Evolutionary conservation across 768 basidiomycete species (phyloP).

Genomic region (Clavulina sp.): DNA sequence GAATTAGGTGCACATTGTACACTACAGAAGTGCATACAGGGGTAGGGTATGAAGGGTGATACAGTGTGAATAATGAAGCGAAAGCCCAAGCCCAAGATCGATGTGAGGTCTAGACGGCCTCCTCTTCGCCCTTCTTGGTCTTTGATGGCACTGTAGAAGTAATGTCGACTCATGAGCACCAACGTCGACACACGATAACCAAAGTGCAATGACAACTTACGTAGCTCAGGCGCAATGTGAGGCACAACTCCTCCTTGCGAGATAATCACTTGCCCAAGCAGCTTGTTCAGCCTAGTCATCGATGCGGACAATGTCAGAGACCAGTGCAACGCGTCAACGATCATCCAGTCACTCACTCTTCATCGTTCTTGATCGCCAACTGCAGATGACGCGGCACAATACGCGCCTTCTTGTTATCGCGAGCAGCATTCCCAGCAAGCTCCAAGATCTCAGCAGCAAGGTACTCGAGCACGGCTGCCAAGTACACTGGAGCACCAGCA

Average conservation of each 20-base stretch:
- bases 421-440: conserved; percentile 75
- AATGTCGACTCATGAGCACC: background rate
- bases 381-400: conserved; percentile 87
- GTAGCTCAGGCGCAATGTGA: conserved; percentile 24
- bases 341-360: conserved; percentile 37
- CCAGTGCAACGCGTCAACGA: background rate
- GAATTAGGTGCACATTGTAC: too few species aligned
- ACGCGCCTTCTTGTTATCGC: conserved; percentile 88
- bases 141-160: background rate
- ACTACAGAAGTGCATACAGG: too few species aligned
- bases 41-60: too few species aligned
- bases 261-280: conserved; percentile 30
- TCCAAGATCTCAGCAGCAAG: conserved; percentile 88
- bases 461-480: conserved; percentile 82
- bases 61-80: too few species aligned
- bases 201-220: background rate
- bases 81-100: too few species aligned
- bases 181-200: background rate
- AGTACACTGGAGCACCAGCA: conserved; percentile 85
- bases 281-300: conserved; percentile 21
- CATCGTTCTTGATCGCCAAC: conserved; percentile 81
- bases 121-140: conserved; percentile 2
- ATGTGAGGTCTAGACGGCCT: too few species aligned
- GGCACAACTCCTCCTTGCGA: conserved; percentile 28
- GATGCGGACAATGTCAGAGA: background rate